These are phyloP conservation scores for Phialophora tarda DNA, from an alignment of 2,329 filamentous ascomycete genomes.

Conservation along the genomic window DNA sequence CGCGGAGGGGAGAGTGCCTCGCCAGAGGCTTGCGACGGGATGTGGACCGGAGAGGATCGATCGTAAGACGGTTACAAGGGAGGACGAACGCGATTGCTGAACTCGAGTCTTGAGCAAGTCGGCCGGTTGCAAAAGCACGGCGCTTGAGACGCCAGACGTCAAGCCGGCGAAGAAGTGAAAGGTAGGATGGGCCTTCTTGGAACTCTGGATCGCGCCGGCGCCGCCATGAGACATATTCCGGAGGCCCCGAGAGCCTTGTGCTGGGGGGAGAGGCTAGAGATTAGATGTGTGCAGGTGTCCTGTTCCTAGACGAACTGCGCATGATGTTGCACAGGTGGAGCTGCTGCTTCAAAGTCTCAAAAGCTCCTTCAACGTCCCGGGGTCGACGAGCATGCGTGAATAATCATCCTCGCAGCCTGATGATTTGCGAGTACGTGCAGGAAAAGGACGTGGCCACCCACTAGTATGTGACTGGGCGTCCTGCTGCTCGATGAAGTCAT, in stretches of 20 bases:
- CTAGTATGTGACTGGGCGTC: background rate
- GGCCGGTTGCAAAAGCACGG: constrained; percentile 88
- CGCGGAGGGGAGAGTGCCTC: constrained; percentile 90
- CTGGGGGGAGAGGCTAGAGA: constrained; percentile 1
- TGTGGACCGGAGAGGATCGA: constrained; percentile 70
- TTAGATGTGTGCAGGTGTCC: background rate
- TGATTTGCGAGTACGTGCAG: constrained; percentile 15
- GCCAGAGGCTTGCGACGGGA: constrained; percentile 80
- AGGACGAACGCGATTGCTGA: constrained; percentile 78
- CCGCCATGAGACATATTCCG: constrained; percentile 35
- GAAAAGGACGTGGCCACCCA: background rate
- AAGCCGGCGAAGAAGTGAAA: constrained; percentile 91
- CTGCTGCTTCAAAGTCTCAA: background rate
- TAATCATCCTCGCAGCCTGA: background rate
- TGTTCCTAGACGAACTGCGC: constrained; percentile 8
- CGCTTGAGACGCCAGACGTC: constrained; percentile 82
- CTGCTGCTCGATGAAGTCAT: constrained; percentile 14
- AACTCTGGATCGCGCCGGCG: constrained; percentile 18
- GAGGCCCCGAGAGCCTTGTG: constrained; percentile 2
- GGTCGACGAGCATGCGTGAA: background rate
- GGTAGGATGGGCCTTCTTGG: constrained; percentile 46
- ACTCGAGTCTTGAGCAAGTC: constrained; percentile 96
- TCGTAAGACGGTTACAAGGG: constrained; percentile 71
- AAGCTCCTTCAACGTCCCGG: background rate
- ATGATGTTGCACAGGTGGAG: constrained; percentile 12